A percentile compares a stretch with the other conserved stretches of the same genome.
Evolutionary conservation across 2,329 filamentous ascomycete species (phyloP).

Genomic region (Neopestalotiopsis clavispora): DNA sequence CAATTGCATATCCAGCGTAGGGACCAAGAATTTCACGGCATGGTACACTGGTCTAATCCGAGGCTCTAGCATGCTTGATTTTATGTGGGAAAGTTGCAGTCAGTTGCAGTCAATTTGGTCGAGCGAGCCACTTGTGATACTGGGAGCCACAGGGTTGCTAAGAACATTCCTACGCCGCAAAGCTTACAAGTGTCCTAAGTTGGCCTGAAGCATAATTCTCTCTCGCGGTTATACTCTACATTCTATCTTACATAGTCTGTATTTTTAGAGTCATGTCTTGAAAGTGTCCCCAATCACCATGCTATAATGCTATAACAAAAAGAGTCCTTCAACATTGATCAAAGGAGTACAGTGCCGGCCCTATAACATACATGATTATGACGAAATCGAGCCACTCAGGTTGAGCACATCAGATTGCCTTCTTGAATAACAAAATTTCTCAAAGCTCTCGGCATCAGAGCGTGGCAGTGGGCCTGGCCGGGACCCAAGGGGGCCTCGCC

Average conservation of each 20-base stretch:
- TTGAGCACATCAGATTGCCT: conserved; percentile 16
- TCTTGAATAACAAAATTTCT: conserved; percentile 20
- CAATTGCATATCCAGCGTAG: not conserved
- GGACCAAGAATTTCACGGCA: not conserved
- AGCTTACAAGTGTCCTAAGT: too few relatives aligned
- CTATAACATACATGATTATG: conserved; percentile 22
- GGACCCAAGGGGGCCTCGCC: conserved; percentile 35
- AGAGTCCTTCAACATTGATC: not conserved
- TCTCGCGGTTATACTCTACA: too few relatives aligned
- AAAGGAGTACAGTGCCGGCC: not conserved
- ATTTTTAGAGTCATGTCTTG: not conserved
- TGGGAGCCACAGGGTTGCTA: too few relatives aligned
- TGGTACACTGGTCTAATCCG: not conserved
- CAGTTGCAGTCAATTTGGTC: not conserved
- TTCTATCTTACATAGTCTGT: too few relatives aligned
- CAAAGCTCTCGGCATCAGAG: conserved; percentile 30
- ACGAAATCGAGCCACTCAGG: conserved; percentile 21
- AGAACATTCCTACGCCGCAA: too few relatives aligned
- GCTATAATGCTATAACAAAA: too few relatives aligned
- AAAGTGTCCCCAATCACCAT: not conserved
- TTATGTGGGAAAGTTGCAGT: conserved; percentile 17
- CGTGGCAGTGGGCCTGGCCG: conserved; percentile 35
- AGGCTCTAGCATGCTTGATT: not conserved
- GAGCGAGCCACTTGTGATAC: too few relatives aligned
- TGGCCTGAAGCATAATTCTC: too few relatives aligned